These are phyloP conservation scores for Przewalskia tangutica DNA, from an alignment of 257 asterid genomes.

Conservation along the genomic window DNA sequence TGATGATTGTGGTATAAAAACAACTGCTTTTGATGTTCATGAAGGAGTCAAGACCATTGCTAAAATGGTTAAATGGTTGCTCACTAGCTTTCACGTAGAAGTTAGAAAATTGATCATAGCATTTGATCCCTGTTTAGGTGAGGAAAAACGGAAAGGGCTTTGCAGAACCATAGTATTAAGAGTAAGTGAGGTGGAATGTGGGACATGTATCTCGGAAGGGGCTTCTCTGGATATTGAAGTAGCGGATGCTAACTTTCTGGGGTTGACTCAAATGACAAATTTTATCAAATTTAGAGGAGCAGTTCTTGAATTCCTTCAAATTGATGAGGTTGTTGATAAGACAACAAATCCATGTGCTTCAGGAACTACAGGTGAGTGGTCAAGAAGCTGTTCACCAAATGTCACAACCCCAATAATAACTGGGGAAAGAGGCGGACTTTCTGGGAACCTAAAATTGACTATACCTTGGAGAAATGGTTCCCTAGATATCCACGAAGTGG, in stretches of 20 bases:
- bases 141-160: conserved; percentile 29
- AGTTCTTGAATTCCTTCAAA: conserved; percentile 58
- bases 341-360: conserved; percentile 24
- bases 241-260: conserved; percentile 48
- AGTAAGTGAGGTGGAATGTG: conserved; percentile 74
- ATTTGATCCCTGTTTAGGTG: conserved; percentile 62
- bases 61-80: conserved; percentile 88
- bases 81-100: conserved; percentile 75
- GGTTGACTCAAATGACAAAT: conserved; percentile 64
- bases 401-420: conserved; percentile 46
- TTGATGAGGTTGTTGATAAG: conserved; percentile 42
- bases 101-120: conserved; percentile 70
- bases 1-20: conserved; percentile 11
- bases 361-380: conserved; percentile 34
- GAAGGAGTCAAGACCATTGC: conserved; percentile 98
- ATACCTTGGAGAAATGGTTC: conserved; percentile 98
- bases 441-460: conserved; percentile 68
- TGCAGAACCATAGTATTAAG: conserved; percentile 74
- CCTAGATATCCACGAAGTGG: conserved; percentile 69
- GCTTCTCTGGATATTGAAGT: conserved; percentile 28
- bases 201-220: conserved; percentile 75
- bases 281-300: conserved; percentile 77
- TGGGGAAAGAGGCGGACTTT: conserved; percentile 73
- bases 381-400: conserved; percentile 38
- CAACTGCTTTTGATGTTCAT: conserved; percentile 67